Evolutionary conservation across 208 protist genomes (phyloP), one percentile per base, ranked within the genome.

Genomic region (Zelonia costaricensis): DNA sequence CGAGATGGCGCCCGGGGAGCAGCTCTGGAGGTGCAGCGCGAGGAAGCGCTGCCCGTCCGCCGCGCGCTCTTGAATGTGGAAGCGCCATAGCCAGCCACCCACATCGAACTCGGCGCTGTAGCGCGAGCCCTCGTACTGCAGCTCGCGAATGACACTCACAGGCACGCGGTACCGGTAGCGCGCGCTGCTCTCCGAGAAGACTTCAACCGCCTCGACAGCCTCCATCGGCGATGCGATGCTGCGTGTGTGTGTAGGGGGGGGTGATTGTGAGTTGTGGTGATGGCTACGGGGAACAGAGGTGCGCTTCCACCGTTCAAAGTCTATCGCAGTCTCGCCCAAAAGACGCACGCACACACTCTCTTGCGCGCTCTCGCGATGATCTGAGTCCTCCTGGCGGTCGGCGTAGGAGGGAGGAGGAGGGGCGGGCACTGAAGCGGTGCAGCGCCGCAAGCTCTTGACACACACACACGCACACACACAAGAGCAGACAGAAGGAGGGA

Each of bases 81-180:
- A 76, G 55, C 90, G 86, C 87, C 90, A 96, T 10, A 79, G 52
- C 72, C 76, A 78, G 8, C 76, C 81, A 16, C 77, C 84, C 25
- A 94, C 76, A 28, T 83, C 80, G 59, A 96, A 96, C 79, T 93
- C 74, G 1, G 75, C 61, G 57, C 83, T 91, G 74, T 92, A 96
- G 35, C 77, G 86, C 0, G 78, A 88, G 12, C 72, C 69, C 13
- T 93, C 73, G 25, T 75, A 77, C 44, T 65, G 69, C 40, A 94
- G 69, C 57, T 88, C 78, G 31, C 74, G 80, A 4, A 94, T 40
- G 15, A 88, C 68, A 49, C 67, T 78, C 30, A 96, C 48, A 1
- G 90, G 87, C 16, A 87, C 86, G 33, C 84, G 84, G 73, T 94
- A 96, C 39, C 87, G 85, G 47, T 83, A 90, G 15, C 82, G 76